These are phyloP conservation scores for Aspergillus sp. DNA, from an alignment of 2,329 filamentous ascomycete species.

Conservation along the genomic window DNA sequence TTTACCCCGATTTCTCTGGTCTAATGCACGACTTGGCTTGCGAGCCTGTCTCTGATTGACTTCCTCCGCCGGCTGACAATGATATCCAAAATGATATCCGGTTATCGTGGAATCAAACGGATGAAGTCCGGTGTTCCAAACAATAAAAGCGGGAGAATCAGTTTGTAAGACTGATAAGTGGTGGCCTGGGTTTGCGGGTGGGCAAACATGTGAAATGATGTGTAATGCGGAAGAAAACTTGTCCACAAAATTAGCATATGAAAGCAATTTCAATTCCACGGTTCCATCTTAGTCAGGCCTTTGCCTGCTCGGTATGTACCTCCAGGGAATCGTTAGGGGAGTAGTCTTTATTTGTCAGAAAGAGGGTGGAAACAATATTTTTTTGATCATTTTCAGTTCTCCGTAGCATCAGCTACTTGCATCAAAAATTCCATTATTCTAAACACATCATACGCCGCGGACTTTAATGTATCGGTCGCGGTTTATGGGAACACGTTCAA, in stretches of 20 bases:
- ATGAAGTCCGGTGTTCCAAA: slow-evolving; percentile 10
- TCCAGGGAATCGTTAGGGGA: not conserved
- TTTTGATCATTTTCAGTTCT: no score
- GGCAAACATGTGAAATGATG: slow-evolving; percentile 25
- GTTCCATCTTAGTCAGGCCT: not conserved
- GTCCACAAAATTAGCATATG: slow-evolving; percentile 7
- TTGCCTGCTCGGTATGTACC: not conserved
- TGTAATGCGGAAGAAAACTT: slow-evolving; percentile 24
- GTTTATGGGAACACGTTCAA: slow-evolving; percentile 38
- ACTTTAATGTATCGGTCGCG: not conserved
- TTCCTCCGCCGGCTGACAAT: slow-evolving; percentile 22
- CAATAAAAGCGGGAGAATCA: slow-evolving; percentile 18
- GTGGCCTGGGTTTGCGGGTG: slow-evolving; percentile 30
- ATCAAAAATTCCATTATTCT: no score
- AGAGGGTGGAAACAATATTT: not conserved
- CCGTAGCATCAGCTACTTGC: no score
- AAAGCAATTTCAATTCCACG: slow-evolving; percentile 5
- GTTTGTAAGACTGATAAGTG: slow-evolving; percentile 22
- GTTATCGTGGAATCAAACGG: slow-evolving; percentile 17
- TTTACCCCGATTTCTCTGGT: slow-evolving; percentile 27
- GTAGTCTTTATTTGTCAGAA: not conserved
- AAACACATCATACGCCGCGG: not conserved
- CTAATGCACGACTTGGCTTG: slow-evolving; percentile 23
- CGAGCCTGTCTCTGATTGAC: slow-evolving; percentile 26
- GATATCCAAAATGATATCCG: slow-evolving; percentile 21